Base-by-base conservation (phyloP, 352 stramenopile genomes). In the Globisporangium spinosum region DNA sequence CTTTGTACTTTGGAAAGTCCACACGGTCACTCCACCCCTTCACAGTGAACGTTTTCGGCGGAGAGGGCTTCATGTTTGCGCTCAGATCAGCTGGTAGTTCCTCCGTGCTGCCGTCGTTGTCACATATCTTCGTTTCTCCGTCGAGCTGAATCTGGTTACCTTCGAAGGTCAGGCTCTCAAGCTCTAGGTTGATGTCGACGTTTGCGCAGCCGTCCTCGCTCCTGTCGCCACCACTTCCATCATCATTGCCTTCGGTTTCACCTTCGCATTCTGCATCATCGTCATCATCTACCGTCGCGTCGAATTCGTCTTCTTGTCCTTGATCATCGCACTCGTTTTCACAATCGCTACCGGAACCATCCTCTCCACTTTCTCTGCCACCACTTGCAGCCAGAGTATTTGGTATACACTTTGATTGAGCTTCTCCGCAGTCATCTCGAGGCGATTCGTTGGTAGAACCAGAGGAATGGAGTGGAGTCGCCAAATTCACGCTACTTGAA, bases 141-240 rank as follows among this genome's bases (percentile, higher is more conserved):
- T 40, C 60, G 12, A 25, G 1, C 13, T 8, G 17, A 1, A 3
- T 38, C 5, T 58, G 27, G n/a, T 67, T 47, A 8, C 25, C 32
- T 17, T 49, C 43, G 5, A 49, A 25, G 12, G 49, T 40, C 15
- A 45, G 34, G 9, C 47, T 20, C 27, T 62, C 32, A 5, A 65
- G 22, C n/a, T 77, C 69, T 0, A 62, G 51, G 10, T 34, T 20
- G 27, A 63, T 32, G 9, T 68, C 49, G 4, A 65, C 51, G 6
- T 35, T 55, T 2, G 62, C 58, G 22, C 58, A 64, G n/a, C 75
- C 54, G 15, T 72, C 69, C 9, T 77, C 73, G 1, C 73, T 72
- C 3, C 65, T 70, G 17, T 86, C 77, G 5, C 66, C 70, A 38
- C 89, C 80, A 47, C 76, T 83, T 20, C 47, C 68, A 12, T 84